Evolutionary conservation across 2,329 filamentous ascomycete species (phyloP).

Genomic region (Exserohilum rostratum): DNA sequence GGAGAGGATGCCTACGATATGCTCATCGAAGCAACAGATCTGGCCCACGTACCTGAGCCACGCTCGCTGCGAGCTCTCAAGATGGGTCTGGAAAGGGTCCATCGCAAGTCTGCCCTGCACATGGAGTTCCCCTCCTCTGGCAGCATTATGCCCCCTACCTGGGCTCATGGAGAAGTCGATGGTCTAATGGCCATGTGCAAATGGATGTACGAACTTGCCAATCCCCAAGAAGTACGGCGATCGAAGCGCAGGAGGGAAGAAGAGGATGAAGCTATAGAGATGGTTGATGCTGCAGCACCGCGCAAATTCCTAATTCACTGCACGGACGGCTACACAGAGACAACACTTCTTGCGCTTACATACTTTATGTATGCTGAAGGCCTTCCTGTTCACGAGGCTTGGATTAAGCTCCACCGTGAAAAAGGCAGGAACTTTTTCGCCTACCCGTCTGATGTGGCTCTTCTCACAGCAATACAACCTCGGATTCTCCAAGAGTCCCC

Average conservation of each 20-base stretch:
- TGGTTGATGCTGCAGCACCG: constrained; percentile 54
- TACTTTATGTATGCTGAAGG: constrained; percentile 95
- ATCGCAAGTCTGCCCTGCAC: constrained; percentile 56
- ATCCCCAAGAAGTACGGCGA: constrained; percentile 59
- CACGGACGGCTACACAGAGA: constrained; percentile 94
- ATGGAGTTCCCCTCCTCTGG: constrained; percentile 93
- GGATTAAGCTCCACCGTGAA: constrained; percentile 81
- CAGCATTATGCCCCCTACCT: constrained; percentile 84
- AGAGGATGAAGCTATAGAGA: constrained; percentile 62
- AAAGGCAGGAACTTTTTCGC: constrained; percentile 94
- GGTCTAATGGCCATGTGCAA: constrained; percentile 83
- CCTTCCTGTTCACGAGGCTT: constrained; percentile 79
- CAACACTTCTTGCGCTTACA: constrained; percentile 83
- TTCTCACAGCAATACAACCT: constrained; percentile 77
- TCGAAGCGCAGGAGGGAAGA: constrained; percentile 53
- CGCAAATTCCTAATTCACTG: constrained; percentile 87
- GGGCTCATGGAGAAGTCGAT: constrained; percentile 82
- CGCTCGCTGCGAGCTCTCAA: constrained; percentile 68
- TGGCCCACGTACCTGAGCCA: constrained; percentile 76
- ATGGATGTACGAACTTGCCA: constrained; percentile 86
- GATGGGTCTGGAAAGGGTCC: constrained; percentile 58
- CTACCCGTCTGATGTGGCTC: constrained; percentile 85
- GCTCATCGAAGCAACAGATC: constrained; percentile 85
- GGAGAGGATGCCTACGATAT: constrained; percentile 73
- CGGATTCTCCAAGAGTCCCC: constrained; percentile 77